A percentile compares a stretch with the other conserved stretches of the same genome.
phyloP scores from a whole-genome alignment of 1,139 yeast species.

The Scheffersomyces quercinus region DNA sequence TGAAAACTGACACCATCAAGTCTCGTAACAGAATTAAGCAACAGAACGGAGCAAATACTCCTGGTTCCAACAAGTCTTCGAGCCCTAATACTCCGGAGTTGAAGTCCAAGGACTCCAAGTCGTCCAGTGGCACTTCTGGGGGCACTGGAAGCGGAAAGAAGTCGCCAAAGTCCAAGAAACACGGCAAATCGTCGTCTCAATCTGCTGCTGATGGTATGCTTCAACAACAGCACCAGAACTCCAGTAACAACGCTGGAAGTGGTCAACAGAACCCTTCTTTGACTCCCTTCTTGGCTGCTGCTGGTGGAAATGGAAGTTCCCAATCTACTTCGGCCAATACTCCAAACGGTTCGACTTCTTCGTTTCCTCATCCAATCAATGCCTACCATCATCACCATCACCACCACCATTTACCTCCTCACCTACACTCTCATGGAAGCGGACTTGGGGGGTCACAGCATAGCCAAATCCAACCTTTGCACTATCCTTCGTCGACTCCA shows the following conservation, averaged over 20 bases:
- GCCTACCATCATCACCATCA: slow-evolving; percentile 16
- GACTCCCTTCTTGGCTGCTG: slow-evolving; percentile 35
- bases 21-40: slow-evolving; percentile 80
- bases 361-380: slow-evolving; percentile 13
- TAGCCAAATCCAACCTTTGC: slow-evolving; percentile 55
- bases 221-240: slow-evolving; percentile 8
- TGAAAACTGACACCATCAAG: slow-evolving; percentile 90
- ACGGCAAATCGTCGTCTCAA: not conserved
- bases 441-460: slow-evolving; percentile 8
- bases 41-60: slow-evolving; percentile 15
- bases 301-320: slow-evolving; percentile 7
- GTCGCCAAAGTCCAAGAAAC: slow-evolving; percentile 34
- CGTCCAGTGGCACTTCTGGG: slow-evolving; percentile 1
- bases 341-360: slow-evolving; percentile 8
- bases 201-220: slow-evolving; percentile 12
- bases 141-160: slow-evolving; percentile 20
- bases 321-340: not conserved
- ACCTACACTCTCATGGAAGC: slow-evolving; percentile 8
- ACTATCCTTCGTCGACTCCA: slow-evolving; percentile 69
- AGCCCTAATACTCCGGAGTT: slow-evolving; percentile 50
- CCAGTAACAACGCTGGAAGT: slow-evolving; percentile 4
- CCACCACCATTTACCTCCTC: slow-evolving; percentile 29
- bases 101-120: slow-evolving; percentile 36
- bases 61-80: slow-evolving; percentile 21
- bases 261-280: slow-evolving; percentile 13